Percentiles rank a stretch among this genome's conserved stretches.
Conservation (phyloP, 495 filamentous ascomycete genomes). For the Aspergillus asperescens region DNA sequence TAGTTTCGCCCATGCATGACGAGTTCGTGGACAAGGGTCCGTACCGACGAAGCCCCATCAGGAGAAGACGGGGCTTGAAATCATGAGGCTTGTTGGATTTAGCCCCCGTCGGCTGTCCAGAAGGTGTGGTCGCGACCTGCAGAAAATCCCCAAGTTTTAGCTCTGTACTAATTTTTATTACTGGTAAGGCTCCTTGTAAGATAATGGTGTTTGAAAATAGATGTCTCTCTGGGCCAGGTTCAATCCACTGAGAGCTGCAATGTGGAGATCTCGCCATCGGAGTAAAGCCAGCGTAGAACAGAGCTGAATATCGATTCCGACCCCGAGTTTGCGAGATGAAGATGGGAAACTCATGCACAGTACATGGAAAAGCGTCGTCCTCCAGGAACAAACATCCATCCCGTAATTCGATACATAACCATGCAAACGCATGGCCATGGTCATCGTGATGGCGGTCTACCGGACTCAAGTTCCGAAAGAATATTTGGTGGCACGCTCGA, state of each 20-base stretch:
- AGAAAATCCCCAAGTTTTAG: slow-evolving; percentile 35
- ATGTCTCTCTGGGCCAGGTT: slow-evolving; percentile 14
- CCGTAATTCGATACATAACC: not conserved
- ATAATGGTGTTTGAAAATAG: slow-evolving; percentile 14
- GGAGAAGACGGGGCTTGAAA: slow-evolving; percentile 76
- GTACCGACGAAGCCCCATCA: slow-evolving; percentile 95
- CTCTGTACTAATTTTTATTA: slow-evolving; percentile 27
- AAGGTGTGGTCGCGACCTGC: slow-evolving; percentile 32
- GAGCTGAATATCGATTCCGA: no score
- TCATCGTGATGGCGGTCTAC: not conserved
- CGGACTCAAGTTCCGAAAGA: not conserved
- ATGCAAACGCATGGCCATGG: not conserved
- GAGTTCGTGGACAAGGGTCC: slow-evolving; percentile 1
- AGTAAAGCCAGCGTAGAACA: not conserved
- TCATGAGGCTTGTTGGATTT: slow-evolving; percentile 36
- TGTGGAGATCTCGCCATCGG: not conserved
- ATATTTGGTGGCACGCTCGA: not conserved
- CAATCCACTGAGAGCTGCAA: slow-evolving; percentile 6
- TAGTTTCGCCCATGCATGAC: not conserved
- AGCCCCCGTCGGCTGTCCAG: slow-evolving; percentile 24
- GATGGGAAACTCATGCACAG: not conserved
- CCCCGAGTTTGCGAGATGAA: not conserved
- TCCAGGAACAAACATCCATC: not conserved
- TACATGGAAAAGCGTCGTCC: not conserved
- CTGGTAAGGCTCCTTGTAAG: slow-evolving; percentile 15